Evolutionary conservation across 495 filamentous ascomycete genomes (phyloP), one percentile per base, ranked within the genome.

Genomic region (Penicillium egyptiacum): DNA sequence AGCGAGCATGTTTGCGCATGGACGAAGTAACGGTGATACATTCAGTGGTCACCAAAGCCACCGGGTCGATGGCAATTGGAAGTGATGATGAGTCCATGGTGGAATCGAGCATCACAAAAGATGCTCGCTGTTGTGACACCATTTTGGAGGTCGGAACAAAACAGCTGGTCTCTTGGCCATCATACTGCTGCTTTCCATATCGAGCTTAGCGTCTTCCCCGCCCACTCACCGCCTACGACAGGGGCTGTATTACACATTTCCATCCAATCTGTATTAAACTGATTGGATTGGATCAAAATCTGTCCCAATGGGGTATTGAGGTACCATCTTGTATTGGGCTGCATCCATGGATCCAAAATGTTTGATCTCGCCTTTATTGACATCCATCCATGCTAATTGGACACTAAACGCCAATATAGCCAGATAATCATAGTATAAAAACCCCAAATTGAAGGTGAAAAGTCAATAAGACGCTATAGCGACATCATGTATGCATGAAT

Each of bases 11-110:
- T 77, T 99, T 99, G 64, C 95, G 91, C 88, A 99, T 96, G 26
- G 92, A 92, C 63, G 92, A 96, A 25, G 94, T 97, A 72, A 99
- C 92, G 37, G 91, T 88, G 70, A 99, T 98, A 71, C 95, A 99
- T 88, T 99, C 94, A 75, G 95, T 96, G 26, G 93, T 95, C 64
- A 99, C 92, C 57, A 99, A 75, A 42, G 95, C 92, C 53, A 97
- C 90, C 3, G 94, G 92, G 58, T 98, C 90, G 46, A 98, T 88
- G 39, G 94, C 92, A 44, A 98, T 91, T 11, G 90, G 73, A 28
- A 83, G 70, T 39, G 74, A 43, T 25, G 61, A 55, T 23, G 65
- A 61, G 5, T 55, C 53, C 72, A 75, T 73, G 41, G 61, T 70
- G 59, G 59, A 48, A 60, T 69, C 61, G 56, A 50, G 60, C 66